Evolutionary conservation across 1,284 basidiomycete genomes (phyloP), one percentile per base, ranked within the genome.

Genomic region (Amylostereum areolatum): DNA sequence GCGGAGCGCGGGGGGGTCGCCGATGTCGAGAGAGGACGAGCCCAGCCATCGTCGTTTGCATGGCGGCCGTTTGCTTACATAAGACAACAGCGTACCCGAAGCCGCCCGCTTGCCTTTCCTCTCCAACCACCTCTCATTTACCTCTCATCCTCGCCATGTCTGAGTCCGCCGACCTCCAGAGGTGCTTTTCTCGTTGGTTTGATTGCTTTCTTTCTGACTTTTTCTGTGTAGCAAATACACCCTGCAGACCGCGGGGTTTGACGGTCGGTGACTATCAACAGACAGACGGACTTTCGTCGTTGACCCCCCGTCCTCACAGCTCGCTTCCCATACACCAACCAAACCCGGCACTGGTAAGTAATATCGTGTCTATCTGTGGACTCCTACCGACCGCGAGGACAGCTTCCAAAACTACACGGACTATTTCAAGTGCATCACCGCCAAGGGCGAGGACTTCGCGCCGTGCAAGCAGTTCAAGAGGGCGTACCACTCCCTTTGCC

Each of bases 381-480:
- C 36, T 37, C 47, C 36, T 50, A 45, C 50, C 53, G 46, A 42
- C n/a, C 5, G 37, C 24, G 32, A 35, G 18, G 35, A 9, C 57
- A 90, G 86, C 70, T 92, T 86, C 85, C 95, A 97, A 75, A 95
- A 94, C 74, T 97, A 93, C 71, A 87, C 89, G 53, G 93, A 99
- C 73, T 97, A 96, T 80, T 92, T 92, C 85, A 97, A 96, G 73
- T 99, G 97, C 69, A 76, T 98, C 62, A 77, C 90, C 64, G 94
- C 93, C 61, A 98, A 97, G 77, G 97, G 97, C 58, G 96, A 99
- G 63, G 97, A 99, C 54, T 98, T 87, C 68, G 84, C 87, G 25
- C 94, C 97, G 7, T 99, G 97, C 89, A 94, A 96, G 77, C 94
- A 97, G 75, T 99, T 99, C 85, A 92, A 89, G 78, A 84, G 86